Evolutionary conservation across 164 flowering plant genomes (phyloP), one percentile per base, ranked within the genome.

Genomic region (Chimonanthus salicifolius): DNA sequence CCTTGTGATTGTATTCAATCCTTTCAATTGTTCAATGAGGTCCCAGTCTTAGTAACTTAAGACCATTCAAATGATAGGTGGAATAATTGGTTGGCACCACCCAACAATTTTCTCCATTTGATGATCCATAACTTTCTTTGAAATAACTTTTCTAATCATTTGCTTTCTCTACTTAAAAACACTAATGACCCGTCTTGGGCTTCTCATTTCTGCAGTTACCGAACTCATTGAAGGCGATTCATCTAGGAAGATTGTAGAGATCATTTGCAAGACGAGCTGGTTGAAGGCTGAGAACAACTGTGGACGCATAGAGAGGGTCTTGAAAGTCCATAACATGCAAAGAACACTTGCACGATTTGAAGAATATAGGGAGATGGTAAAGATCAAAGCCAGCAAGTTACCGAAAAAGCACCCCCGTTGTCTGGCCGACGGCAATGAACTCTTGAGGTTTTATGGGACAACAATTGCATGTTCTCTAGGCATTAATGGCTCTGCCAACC

Each of bases 241-340:
- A 44, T 86, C 90, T 15, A 83, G 92, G 74, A 86, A 86, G 74
- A 89, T 89, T 8, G 89, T 89, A 10, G 92, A 89, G 78, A 89
- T 86, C 48, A 89, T 89, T 75, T 89, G 90, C 78, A 79, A 85
- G 63, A 82, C 88, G 64, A 87, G 88, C 83, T 87, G 89, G 86
- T 70, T 86, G 49, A 88, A 88, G 74, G 79, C 87, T 5, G 92
- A 85, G 76, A 82, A 77, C 78, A 81, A 79, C 51, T 82, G 83
- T 64, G 85, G 86, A 8, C 73, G 87, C 70, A 86, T 87, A 51
- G 92, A 87, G 78, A 78, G 86, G 77, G 85, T 87, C 58, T 74
- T 89, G 73, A 89, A 89, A 81, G 89, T 89, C n/a, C 91, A 89
- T 73, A 88, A 89, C 79, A 88, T 86, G 86, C 90, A 86, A 44